Evolutionary conservation across 139 green algal genomes (phyloP), one percentile per base, ranked within the genome.

Genomic region (Ostreobium quekettii): DNA sequence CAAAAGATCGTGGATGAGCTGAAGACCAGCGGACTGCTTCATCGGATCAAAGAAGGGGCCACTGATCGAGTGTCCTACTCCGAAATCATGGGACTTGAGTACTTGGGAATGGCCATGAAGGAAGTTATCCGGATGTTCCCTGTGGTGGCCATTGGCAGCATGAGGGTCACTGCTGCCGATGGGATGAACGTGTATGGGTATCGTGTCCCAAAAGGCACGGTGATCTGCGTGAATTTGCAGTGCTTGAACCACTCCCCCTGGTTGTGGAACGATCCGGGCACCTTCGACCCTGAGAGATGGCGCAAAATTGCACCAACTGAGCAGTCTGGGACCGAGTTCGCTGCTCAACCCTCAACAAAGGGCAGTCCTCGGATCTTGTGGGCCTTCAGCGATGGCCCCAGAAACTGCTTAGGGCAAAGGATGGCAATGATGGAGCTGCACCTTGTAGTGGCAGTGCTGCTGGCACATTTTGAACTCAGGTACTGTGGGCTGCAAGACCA

Each of bases 201-300:
- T 68, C 61, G 61, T 4, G 61, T 68, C 3, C 61, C 61, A 5
- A 28, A 53, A 4, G 61, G 61, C 7, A 57, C 36, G 24, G 4
- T 32, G 3, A 36, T 68, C 5, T 36, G 5, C 15, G 3, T 29
- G 7, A 22, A 8, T 24, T 36, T 5, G 28, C 8, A 68, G 37
- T 5, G 4, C n/a, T 4, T 15, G 6, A 57, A 48, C 4, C 30
- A 19, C 35, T 57, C 11, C 26, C 30, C 24, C 31, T n/a, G 36
- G 36, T 33, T n/a, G 7, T 68, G 61, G 61, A n/a, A 56, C 29
- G 24, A 56, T 53, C 35, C 6, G 8, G 8, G 36, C 22, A n/a
- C 7, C 5, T 68, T 68, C 24, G 42, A 37, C 38, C 61, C 61
- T n/a, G 61, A 68, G n/a, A 53, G 61, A 56, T 68, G 61, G 61